Evolutionary conservation across 306 rosid species (phyloP), one percentile per base, ranked within the genome.

Genomic region (Lathyrus aphaca): DNA sequence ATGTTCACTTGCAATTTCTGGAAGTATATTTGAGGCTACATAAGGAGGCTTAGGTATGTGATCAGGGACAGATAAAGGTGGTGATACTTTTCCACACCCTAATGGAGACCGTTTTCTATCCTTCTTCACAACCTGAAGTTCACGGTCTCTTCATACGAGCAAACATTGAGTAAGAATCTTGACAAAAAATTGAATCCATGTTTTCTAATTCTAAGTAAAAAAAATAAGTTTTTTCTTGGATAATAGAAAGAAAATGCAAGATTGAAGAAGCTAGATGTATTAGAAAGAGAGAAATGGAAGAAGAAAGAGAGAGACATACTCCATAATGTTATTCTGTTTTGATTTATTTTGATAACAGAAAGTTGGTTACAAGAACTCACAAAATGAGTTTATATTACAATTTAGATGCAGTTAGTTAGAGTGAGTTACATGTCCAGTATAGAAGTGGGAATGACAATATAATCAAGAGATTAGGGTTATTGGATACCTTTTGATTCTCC

Each of bases 21-120:
- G 97, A 76, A 94, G 66, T 56, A 43, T 25, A 69, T 86, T 58
- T 18, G 95, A 79, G 59, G 83, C 97, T 19, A 83, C 91, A 78
- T 94, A 94, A 74, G 97, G 95, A 56, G 99, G 97, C 85, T 57
- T 88, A 39, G 60, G 88, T 74, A 94, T 91, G 77, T 88, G 83
- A 55, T 94, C 95, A 17, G 97, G 99, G 43, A 94, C 96, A 49
- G 85, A 87, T 51, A 91, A 91, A 61, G 53, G 37, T 10, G 96
- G 97, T 0, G 97, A 94, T 19, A 91, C 95, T 78, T 84, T 81
- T 17, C 91, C 96, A 68, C 91, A 88, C 85, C 84, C 83, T 84
- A 94, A 77, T 11, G 94, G 86, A 51, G 85, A 92, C 40, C 76
- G 61, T 76, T 80, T 84, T 60, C 44, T 85, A 25, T 62, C 68